Evolutionary conservation across 805 yeast genomes (phyloP).

Genomic region (Zygosaccharomyces pseudorouxii): DNA sequence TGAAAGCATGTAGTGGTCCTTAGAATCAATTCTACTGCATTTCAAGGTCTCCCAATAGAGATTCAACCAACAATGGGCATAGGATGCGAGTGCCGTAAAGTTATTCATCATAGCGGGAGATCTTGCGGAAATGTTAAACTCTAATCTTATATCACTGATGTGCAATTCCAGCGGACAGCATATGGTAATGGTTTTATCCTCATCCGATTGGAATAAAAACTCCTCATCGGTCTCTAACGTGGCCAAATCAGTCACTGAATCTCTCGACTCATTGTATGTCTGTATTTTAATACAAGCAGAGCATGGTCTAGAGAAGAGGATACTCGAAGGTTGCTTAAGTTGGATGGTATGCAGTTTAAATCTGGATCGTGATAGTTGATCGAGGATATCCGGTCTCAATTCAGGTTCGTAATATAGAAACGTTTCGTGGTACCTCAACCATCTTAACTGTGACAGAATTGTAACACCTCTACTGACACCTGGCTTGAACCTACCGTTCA

Average conservation of each 20-base stretch:
- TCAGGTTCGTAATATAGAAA: slow-evolving; percentile 17
- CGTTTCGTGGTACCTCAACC: slow-evolving; percentile 52
- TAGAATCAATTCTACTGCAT: slow-evolving; percentile 15
- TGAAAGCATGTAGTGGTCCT: slow-evolving; percentile 11
- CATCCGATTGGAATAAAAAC: slow-evolving; percentile 5
- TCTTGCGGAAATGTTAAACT: slow-evolving; percentile 21
- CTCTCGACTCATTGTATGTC: slow-evolving; percentile 16
- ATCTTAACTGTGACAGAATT: slow-evolving; percentile 64
- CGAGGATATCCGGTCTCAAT: slow-evolving; percentile 10
- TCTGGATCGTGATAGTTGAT: slow-evolving; percentile 9
- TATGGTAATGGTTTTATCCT: slow-evolving; percentile 8
- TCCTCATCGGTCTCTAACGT: slow-evolving; percentile 14
- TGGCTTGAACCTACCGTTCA: slow-evolving; percentile 50
- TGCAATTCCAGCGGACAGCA: slow-evolving; percentile 10
- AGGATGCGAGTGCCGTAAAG: slow-evolving; percentile 18
- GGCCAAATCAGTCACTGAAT: slow-evolving; percentile 14
- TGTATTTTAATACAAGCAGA: slow-evolving; percentile 20
- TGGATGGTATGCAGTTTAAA: slow-evolving; percentile 19
- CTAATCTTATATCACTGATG: slow-evolving; percentile 24
- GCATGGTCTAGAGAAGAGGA: slow-evolving; percentile 9
- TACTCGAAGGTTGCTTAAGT: slow-evolving; percentile 18
- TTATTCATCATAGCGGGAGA: slow-evolving; percentile 16
- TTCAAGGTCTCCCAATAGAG: slow-evolving; percentile 39
- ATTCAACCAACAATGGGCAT: slow-evolving; percentile 42
- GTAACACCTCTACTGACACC: slow-evolving; percentile 65